Evolutionary conservation across 2,329 filamentous ascomycete species (phyloP), one percentile per base, ranked within the genome.

Genomic region (Fusarium hainanense): DNA sequence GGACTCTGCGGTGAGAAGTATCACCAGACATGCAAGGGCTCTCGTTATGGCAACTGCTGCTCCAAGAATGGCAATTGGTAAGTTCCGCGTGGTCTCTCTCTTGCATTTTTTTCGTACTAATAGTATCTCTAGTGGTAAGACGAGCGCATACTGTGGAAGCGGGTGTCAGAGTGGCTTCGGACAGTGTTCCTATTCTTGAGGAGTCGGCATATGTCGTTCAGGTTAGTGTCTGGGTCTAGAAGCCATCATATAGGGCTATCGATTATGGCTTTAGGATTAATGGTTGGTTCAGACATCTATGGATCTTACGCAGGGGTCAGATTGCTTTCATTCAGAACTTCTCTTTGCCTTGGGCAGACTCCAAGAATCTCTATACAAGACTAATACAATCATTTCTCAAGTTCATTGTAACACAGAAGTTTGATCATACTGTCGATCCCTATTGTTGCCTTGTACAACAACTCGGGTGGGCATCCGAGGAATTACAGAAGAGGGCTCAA

Each of bases 21-120:
- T 60, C 58, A 71, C 58, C 69, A 71, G 54, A 71, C 68, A 25
- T 63, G 58, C 50, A 42, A 66, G 48, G 66, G 61, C 21, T 69
- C 66, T 62, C 20, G 27, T 20, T 63, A 70, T n/a, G 69, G 66
- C 32, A 32, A 66, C 28, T 71, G 68, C 32, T 70, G 60, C 20
- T 66, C 64, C 37, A 61, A 54, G 32, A 28, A 56, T 12, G 52
- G 55, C 27, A 56, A 54, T 27, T 68, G 68, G 64, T 62, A 37
- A 27, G 59, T 59, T 30, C 12, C 11, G 18, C 14, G 34, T 34
- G 16, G 7, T 20, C 10, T 3, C 7, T 3, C 11, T 34, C 7
- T 18, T 41, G 11, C 16, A n/a, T 20, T 40, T 6, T 6, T 6
- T 27, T 11, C 18, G 6, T 6, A 43, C 42, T 65, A 34, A 58